These are phyloP conservation scores for Silene noctiflora DNA, from an alignment of 179 eudicot genomes.

Conservation along the genomic window DNA sequence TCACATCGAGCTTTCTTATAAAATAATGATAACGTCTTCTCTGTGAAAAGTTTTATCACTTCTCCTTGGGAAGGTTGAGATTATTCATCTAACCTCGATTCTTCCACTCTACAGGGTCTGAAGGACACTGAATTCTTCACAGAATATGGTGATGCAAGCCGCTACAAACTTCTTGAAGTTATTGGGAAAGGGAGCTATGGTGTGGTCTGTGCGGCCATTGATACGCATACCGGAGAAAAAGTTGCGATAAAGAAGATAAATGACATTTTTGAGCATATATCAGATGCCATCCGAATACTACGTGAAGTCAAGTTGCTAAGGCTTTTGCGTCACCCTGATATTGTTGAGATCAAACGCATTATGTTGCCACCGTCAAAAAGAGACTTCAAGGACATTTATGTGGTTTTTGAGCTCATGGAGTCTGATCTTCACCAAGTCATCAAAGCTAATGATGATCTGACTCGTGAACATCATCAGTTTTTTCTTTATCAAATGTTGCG, in stretches of 20 bases:
- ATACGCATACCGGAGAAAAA: slow-evolving; percentile 47
- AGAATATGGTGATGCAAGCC: slow-evolving; percentile 50
- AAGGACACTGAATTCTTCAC: slow-evolving; percentile 61
- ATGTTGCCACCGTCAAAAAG: slow-evolving; percentile 52
- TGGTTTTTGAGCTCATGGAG: slow-evolving; percentile 55
- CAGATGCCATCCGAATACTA: slow-evolving; percentile 51
- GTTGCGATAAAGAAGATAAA: slow-evolving; percentile 51
- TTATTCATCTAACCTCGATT: not conserved
- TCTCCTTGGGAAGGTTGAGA: not conserved
- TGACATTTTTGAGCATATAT: slow-evolving; percentile 50
- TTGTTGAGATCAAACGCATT: slow-evolving; percentile 53
- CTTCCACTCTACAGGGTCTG: slow-evolving; percentile 38
- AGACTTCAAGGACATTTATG: slow-evolving; percentile 51
- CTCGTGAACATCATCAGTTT: slow-evolving; percentile 52
- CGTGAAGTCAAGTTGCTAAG: slow-evolving; percentile 49
- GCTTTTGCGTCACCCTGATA: slow-evolving; percentile 54
- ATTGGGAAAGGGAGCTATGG: slow-evolving; percentile 55
- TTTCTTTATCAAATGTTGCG: slow-evolving; percentile 53
- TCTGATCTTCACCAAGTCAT: slow-evolving; percentile 59
- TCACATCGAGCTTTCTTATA: too few species aligned
- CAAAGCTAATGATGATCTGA: slow-evolving; percentile 55
- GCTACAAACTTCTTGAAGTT: slow-evolving; percentile 52
- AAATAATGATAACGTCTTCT: too few species aligned
- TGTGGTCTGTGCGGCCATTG: slow-evolving; percentile 53
- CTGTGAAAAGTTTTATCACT: not conserved